phyloP scores from a whole-genome alignment of 2,329 filamentous ascomycete species.

The Fusarium xylarioides region DNA sequence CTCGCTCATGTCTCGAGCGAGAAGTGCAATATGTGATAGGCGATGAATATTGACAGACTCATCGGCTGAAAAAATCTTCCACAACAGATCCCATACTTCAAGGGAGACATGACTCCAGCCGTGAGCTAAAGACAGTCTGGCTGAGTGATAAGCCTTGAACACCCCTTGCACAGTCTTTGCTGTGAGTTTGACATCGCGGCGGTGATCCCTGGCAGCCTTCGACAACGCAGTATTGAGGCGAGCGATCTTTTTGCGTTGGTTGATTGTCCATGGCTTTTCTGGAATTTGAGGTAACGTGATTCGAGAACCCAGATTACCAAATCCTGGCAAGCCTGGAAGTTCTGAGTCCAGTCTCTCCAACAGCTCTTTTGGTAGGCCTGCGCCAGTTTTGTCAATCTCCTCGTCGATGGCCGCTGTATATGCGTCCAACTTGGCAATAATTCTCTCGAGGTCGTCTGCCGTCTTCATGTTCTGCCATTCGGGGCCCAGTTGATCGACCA shows the following conservation, averaged over 20 bases:
- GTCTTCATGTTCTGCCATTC: constrained; percentile 46
- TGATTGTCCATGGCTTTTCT: constrained; percentile 49
- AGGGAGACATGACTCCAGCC: constrained; percentile 65
- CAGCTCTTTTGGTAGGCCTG: constrained; percentile 46
- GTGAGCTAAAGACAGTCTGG: constrained; percentile 54
- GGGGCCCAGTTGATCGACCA: constrained; percentile 47
- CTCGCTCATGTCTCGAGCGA: constrained; percentile 73
- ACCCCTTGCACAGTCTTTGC: constrained; percentile 50
- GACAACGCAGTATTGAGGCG: constrained; percentile 48
- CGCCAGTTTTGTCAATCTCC: constrained; percentile 46
- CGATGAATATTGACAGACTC: constrained; percentile 62
- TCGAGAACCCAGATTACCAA: constrained; percentile 39
- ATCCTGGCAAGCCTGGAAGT: constrained; percentile 40
- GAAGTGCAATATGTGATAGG: constrained; percentile 66
- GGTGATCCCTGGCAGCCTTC: constrained; percentile 42
- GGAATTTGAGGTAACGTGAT: constrained; percentile 47
- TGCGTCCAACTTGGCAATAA: constrained; percentile 46
- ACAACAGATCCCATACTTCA: constrained; percentile 71
- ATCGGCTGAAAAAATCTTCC: constrained; percentile 67
- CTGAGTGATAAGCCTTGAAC: constrained; percentile 62
- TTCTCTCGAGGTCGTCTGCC: constrained; percentile 47
- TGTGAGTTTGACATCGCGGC: constrained; percentile 42
- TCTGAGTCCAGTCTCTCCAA: constrained; percentile 46
- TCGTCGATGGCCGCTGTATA: constrained; percentile 50
- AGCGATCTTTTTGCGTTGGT: constrained; percentile 51